These are phyloP conservation scores for Pholiota conissans DNA, from an alignment of 768 basidiomycete species.

Conservation along the genomic window DNA sequence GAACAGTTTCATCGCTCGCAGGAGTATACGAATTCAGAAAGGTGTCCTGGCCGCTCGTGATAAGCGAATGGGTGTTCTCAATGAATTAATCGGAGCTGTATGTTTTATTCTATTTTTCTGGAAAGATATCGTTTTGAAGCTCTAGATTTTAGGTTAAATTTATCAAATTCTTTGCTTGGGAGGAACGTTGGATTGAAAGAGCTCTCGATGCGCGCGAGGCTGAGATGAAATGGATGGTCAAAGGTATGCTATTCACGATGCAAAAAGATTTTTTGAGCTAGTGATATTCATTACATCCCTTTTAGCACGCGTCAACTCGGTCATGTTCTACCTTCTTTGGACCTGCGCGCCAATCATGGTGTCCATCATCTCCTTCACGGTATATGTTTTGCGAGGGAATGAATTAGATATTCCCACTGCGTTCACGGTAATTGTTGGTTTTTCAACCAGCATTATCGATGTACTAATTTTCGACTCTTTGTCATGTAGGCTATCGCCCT, in stretches of 20 bases:
- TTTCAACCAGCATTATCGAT: neutral
- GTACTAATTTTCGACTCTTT: too few relatives aligned
- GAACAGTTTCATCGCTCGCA: conserved; percentile 63
- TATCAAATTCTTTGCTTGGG: conserved; percentile 86
- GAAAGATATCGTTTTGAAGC: neutral
- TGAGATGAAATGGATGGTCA: conserved; percentile 80
- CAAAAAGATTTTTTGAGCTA: neutral
- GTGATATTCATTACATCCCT: neutral
- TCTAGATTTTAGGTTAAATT: conserved; percentile 53
- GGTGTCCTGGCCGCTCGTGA: conserved; percentile 63
- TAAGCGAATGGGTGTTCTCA: conserved; percentile 75
- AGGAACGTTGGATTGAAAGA: conserved; percentile 71
- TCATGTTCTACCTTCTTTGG: conserved; percentile 76
- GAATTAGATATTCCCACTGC: conserved; percentile 54
- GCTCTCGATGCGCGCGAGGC: conserved; percentile 60
- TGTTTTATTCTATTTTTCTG: conserved; percentile 15
- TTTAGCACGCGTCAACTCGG: conserved; percentile 66
- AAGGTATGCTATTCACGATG: conserved; percentile 38
- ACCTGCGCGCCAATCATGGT: conserved; percentile 75
- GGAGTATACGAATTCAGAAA: conserved; percentile 62
- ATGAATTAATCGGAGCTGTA: conserved; percentile 73
- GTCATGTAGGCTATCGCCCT: conserved; percentile 79
- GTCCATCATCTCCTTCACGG: conserved; percentile 77
- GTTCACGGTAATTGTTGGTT: conserved; percentile 28
- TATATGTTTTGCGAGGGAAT: conserved; percentile 70